A percentile compares a stretch with the other conserved stretches of the same genome.
Evolutionary conservation across 2,329 filamentous ascomycete species (phyloP).

Genomic region (Exophiala spinifera): DNA sequence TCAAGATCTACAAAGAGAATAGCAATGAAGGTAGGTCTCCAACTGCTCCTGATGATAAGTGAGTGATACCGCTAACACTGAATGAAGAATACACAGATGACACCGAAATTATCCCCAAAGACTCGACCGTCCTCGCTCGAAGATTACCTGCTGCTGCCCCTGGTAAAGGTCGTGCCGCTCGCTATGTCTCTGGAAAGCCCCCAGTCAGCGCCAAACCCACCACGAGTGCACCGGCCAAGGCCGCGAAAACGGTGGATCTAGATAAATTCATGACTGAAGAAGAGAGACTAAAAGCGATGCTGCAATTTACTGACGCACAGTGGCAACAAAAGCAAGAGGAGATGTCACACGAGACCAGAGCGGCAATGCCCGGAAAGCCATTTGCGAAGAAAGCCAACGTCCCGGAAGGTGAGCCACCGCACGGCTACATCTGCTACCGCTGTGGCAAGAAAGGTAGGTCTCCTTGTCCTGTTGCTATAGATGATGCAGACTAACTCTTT

Average conservation of each 20-base stretch:
- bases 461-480: neutral
- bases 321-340: constrained; percentile 93
- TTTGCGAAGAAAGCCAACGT: constrained; percentile 57
- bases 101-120: constrained; percentile 92
- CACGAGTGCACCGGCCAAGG: constrained; percentile 41
- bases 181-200: constrained; percentile 96
- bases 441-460: constrained; percentile 79
- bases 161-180: constrained; percentile 83
- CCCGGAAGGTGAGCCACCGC: constrained; percentile 87
- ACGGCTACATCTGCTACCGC: constrained; percentile 92
- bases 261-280: constrained; percentile 85
- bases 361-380: constrained; percentile 40
- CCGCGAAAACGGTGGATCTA: constrained; percentile 50
- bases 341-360: constrained; percentile 63
- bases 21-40: constrained; percentile 72
- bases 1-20: constrained; percentile 91
- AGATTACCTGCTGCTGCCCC: constrained; percentile 79
- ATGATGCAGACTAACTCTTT: constrained; percentile 30
- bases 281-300: constrained; percentile 88
- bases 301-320: constrained; percentile 82
- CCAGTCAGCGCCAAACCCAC: constrained; percentile 74
- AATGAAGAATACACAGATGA: constrained; percentile 89
- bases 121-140: constrained; percentile 86
- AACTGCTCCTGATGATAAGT: too few relatives aligned
- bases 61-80: constrained; percentile 25